These are phyloP conservation scores for Rhexocercosporidium sp. DNA, from an alignment of 2,329 filamentous ascomycete genomes.

Conservation along the genomic window DNA sequence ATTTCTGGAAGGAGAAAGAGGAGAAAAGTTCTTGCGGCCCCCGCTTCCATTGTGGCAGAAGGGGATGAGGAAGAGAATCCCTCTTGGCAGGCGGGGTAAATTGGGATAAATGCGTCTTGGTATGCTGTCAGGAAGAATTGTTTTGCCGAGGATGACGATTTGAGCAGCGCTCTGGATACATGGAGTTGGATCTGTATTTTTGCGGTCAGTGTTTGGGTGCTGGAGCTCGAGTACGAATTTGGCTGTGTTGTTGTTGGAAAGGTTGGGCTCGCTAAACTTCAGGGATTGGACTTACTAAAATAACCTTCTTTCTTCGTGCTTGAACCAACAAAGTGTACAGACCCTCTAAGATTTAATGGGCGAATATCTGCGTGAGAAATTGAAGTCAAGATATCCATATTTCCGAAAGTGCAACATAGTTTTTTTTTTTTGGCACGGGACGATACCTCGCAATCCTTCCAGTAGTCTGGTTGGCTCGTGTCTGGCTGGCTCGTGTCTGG, in stretches of 20 bases:
- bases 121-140: constrained; percentile 4
- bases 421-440: background rate
- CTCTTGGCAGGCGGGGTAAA: background rate
- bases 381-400: too few relatives aligned
- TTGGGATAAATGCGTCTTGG: background rate
- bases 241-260: background rate
- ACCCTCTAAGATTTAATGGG: too few relatives aligned
- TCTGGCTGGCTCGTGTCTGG: too few relatives aligned
- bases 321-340: too few relatives aligned
- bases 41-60: constrained; percentile 6
- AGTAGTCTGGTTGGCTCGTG: too few relatives aligned
- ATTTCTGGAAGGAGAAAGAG: background rate
- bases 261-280: background rate
- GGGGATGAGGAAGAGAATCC: background rate
- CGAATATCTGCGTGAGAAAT: too few relatives aligned
- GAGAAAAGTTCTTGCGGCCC: background rate
- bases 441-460: too few relatives aligned
- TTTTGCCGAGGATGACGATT: constrained; percentile 4
- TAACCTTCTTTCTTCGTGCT: too few relatives aligned
- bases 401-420: background rate
- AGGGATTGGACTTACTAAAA: too few relatives aligned
- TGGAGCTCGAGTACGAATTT: background rate
- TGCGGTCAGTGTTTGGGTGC: background rate
- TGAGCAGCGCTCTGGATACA: background rate
- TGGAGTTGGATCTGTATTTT: background rate